Evolutionary conservation across 2,329 filamentous ascomycete genomes (phyloP).

Genomic region (Daldinia sp.): DNA sequence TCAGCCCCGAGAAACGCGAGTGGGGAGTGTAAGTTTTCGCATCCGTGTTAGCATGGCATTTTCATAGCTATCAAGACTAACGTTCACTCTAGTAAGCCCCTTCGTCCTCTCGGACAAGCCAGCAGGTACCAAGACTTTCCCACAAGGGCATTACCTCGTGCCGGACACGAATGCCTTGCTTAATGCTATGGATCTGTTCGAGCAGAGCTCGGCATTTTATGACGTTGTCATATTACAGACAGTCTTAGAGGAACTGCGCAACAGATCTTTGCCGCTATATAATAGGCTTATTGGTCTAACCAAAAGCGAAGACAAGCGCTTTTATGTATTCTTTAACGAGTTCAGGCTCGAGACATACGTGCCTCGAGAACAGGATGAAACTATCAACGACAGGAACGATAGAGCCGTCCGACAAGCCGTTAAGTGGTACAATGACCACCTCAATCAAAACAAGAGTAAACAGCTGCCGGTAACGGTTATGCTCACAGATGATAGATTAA

Average conservation of each 20-base stretch:
- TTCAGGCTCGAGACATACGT: constrained; percentile 94
- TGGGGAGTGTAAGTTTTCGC: constrained; percentile 72
- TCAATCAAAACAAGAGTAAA: constrained; percentile 72
- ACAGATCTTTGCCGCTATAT: constrained; percentile 92
- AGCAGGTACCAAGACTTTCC: constrained; percentile 83
- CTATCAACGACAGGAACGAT: constrained; percentile 97
- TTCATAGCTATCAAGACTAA: constrained; percentile 33
- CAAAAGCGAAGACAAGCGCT: constrained; percentile 95
- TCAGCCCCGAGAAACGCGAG: constrained; percentile 83
- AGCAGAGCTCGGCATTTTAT: constrained; percentile 90
- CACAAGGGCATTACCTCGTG: constrained; percentile 91
- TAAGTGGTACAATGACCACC: constrained; percentile 89
- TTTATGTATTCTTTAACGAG: constrained; percentile 99
- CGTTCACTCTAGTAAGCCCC: constrained; percentile 69
- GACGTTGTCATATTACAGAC: constrained; percentile 98
- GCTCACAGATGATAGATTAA: constrained; percentile 92
- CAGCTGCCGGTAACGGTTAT: constrained; percentile 84
- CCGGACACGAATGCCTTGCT: constrained; percentile 97
- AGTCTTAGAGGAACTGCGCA: constrained; percentile 94
- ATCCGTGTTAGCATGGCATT: constrained; percentile 1
- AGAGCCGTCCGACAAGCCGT: constrained; percentile 87
- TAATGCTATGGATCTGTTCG: constrained; percentile 96
- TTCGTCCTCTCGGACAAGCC: constrained; percentile 92
- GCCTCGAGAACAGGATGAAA: constrained; percentile 78
- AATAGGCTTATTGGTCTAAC: constrained; percentile 91